Conservation (phyloP, 2,329 filamentous ascomycete genomes). For the Diplodia sapinea region DNA sequence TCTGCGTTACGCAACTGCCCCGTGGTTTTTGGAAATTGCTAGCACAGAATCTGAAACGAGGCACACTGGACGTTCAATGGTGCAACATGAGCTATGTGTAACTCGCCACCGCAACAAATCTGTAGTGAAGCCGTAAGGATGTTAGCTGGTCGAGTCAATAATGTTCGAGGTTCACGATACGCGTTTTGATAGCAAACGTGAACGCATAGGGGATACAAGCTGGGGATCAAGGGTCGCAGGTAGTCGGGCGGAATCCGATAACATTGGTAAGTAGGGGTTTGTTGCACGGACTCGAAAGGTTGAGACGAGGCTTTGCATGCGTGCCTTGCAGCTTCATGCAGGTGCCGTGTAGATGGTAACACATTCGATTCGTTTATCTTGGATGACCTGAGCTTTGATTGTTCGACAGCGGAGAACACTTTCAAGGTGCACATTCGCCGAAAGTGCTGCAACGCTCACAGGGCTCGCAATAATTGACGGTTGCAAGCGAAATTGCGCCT, state of each 20-base stretch:
- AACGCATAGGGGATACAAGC: too few relatives aligned
- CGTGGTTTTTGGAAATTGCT: neutral
- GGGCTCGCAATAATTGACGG: neutral
- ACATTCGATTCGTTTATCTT: conserved; percentile 1
- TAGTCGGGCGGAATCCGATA: neutral
- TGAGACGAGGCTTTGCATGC: conserved; percentile 1
- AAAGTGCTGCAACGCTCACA: neutral
- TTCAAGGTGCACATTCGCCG: neutral
- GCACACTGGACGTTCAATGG: neutral
- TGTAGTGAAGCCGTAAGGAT: neutral
- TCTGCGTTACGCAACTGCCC: neutral
- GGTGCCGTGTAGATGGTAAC: neutral
- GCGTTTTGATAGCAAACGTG: too few relatives aligned
- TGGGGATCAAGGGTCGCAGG: neutral
- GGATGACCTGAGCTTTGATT: neutral
- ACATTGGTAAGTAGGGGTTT: neutral
- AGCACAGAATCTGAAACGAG: neutral
- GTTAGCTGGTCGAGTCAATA: too few relatives aligned
- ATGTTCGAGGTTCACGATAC: too few relatives aligned
- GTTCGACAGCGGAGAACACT: neutral
- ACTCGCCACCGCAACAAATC: neutral
- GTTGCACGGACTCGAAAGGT: neutral
- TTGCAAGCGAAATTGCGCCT: conserved; percentile 1
- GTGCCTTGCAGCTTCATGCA: conserved; percentile 19
- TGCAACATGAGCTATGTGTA: neutral